These are phyloP conservation scores for Bimuria novae-zelandiae DNA, from an alignment of 2,329 filamentous ascomycete genomes.

Conservation along the genomic window DNA sequence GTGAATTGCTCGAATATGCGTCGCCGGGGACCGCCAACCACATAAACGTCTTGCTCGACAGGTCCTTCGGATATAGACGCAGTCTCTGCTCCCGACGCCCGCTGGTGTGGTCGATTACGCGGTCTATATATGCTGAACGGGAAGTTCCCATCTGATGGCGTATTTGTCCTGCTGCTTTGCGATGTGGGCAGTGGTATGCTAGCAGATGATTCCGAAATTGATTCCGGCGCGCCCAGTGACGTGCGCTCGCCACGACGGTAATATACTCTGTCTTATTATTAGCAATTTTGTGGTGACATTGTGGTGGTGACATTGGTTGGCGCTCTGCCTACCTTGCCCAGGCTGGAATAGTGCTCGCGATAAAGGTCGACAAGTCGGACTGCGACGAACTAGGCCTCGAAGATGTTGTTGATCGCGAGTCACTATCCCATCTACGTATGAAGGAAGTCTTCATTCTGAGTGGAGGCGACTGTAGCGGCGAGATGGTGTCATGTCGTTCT, in stretches of 20 bases:
- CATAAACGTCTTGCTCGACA: slow-evolving; percentile 37
- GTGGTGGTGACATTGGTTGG: not conserved
- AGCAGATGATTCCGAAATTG: slow-evolving; percentile 34
- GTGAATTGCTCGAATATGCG: slow-evolving; percentile 34
- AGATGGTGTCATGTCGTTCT: slow-evolving; percentile 46
- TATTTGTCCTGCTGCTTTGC: slow-evolving; percentile 42
- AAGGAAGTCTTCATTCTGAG: slow-evolving; percentile 46
- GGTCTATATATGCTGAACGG: slow-evolving; percentile 45
- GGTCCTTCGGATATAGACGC: slow-evolving; percentile 35
- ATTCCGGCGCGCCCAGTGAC: slow-evolving; percentile 41
- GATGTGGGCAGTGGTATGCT: slow-evolving; percentile 39
- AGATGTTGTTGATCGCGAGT: slow-evolving; percentile 36
- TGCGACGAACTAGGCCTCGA: slow-evolving; percentile 44
- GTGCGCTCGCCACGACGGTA: slow-evolving; percentile 44
- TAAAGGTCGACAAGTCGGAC: slow-evolving; percentile 41
- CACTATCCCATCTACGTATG: slow-evolving; percentile 39
- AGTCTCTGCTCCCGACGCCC: slow-evolving; percentile 34
- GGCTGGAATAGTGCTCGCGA: slow-evolving; percentile 43
- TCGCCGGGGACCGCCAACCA: slow-evolving; percentile 33
- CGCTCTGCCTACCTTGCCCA: slow-evolving; percentile 41
- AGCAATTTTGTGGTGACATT: no score
- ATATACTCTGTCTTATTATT: slow-evolving; percentile 34
- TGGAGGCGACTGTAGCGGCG: slow-evolving; percentile 45
- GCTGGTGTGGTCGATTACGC: slow-evolving; percentile 43
- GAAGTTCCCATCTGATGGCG: slow-evolving; percentile 45